A percentile compares a stretch with the other conserved stretches of the same genome.
Conservation (phyloP, 768 basidiomycete genomes). For the Porpolomopsis calyptriformis region DNA sequence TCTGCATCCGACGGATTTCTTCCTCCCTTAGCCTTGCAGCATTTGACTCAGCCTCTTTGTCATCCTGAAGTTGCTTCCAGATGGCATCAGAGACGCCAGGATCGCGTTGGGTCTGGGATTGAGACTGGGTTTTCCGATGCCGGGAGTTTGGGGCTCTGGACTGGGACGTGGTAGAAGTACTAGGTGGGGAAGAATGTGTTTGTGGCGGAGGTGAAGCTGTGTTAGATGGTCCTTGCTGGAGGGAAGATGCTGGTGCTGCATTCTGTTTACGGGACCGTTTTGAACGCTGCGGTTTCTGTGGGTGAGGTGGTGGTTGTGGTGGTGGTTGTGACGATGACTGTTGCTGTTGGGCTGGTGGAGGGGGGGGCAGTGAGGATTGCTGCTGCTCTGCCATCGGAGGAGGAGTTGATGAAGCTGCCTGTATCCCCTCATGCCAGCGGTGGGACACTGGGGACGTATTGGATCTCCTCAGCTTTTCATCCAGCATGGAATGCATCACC, state of each 20-base stretch:
- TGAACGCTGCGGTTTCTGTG: too few relatives aligned
- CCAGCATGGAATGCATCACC: conserved; percentile 13
- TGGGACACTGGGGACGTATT: conserved; percentile 3
- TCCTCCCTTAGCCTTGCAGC: conserved; percentile 16
- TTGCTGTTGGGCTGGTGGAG: conserved; percentile 4
- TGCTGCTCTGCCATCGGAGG: conserved; percentile 7
- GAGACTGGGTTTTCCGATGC: not conserved
- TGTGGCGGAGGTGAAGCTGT: not conserved
- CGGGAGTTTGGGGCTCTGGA: conserved; percentile 5
- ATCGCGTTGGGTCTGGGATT: conserved; percentile 26
- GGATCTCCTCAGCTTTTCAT: conserved; percentile 11
- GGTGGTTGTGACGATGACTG: too few relatives aligned
- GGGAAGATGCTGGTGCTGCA: too few relatives aligned
- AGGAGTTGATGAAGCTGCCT: not conserved
- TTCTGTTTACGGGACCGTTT: too few relatives aligned
- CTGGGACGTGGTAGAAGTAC: conserved; percentile 8
- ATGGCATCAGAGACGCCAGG: conserved; percentile 39
- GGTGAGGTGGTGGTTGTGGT: too few relatives aligned
- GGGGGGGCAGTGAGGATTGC: too few relatives aligned
- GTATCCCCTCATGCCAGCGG: not conserved
- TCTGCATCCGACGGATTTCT: conserved; percentile 15
- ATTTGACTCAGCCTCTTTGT: conserved; percentile 24
- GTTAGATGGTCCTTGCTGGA: too few relatives aligned
- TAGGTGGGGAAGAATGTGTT: conserved; percentile 7
- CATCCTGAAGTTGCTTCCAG: conserved; percentile 41